These are phyloP conservation scores for Kodamaea kaohsiungensis DNA, from an alignment of 805 yeast genomes.

Conservation along the genomic window DNA sequence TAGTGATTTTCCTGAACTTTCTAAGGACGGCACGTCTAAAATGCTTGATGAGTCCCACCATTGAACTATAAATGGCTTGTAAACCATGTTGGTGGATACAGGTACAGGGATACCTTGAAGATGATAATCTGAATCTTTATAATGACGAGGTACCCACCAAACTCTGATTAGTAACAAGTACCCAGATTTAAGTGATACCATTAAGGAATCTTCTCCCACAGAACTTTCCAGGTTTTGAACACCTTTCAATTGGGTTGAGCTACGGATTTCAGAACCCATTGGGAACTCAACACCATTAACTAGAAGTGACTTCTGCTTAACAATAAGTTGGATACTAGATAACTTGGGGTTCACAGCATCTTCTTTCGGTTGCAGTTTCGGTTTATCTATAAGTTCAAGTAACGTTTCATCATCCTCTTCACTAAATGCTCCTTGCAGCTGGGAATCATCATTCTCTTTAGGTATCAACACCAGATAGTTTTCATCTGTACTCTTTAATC, in stretches of 20 bases:
- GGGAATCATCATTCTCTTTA: conserved; percentile 35
- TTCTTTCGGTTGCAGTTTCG: not conserved
- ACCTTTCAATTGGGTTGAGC: conserved; percentile 30
- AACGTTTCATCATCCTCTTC: conserved; percentile 28
- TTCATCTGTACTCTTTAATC: conserved; percentile 39
- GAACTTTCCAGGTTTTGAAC: conserved; percentile 13
- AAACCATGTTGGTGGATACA: conserved; percentile 17
- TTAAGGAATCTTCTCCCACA: conserved; percentile 38
- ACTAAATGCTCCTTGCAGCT: conserved; percentile 33
- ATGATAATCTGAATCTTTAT: conserved; percentile 25
- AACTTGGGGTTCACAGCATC: not conserved
- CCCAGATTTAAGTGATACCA: conserved; percentile 42
- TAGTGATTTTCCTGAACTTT: conserved; percentile 29
- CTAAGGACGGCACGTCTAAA: conserved; percentile 15
- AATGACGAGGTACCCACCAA: conserved; percentile 34
- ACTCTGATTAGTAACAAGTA: conserved; percentile 40
- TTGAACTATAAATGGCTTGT: conserved; percentile 48
- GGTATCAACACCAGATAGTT: conserved; percentile 34
- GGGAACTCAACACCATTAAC: conserved; percentile 32
- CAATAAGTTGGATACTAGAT: conserved; percentile 25
- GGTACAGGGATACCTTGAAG: conserved; percentile 11
- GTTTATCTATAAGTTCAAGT: conserved; percentile 3
- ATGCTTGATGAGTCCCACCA: conserved; percentile 43
- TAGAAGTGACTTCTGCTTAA: conserved; percentile 32
- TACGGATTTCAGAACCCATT: conserved; percentile 32